Evolutionary conservation across 1,284 basidiomycete genomes (phyloP).

Genomic region (Hypsizygus ulmarius): DNA sequence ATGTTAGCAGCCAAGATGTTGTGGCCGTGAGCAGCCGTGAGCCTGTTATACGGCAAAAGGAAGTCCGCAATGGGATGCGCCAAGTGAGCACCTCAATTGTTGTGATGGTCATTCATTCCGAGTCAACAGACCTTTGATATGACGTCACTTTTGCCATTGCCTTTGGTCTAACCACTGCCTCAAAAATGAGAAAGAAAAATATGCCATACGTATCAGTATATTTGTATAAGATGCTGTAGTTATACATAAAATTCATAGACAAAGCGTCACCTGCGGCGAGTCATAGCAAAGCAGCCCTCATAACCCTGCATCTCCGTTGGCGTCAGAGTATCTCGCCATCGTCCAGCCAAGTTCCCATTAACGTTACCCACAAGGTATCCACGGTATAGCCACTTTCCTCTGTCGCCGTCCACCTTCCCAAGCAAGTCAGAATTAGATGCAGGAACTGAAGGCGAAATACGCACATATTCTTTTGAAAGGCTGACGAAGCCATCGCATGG

Average conservation of each 20-base stretch:
- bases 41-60: too few relatives aligned
- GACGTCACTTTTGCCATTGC: background rate
- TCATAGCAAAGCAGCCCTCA: conserved; percentile 76
- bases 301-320: conserved; percentile 56
- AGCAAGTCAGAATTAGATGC: background rate
- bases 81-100: too few relatives aligned
- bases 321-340: conserved; percentile 74
- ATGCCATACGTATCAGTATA: background rate
- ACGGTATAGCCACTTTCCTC: conserved; percentile 75
- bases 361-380: conserved; percentile 68
- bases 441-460: conserved; percentile 22
- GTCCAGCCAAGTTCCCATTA: conserved; percentile 62
- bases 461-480: conserved; percentile 72
- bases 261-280: conserved; percentile 46
- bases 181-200: background rate
- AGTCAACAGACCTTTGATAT: background rate
- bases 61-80: too few relatives aligned
- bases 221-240: background rate
- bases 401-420: conserved; percentile 56
- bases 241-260: background rate
- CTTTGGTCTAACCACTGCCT: background rate
- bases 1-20: background rate
- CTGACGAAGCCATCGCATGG: conserved; percentile 70
- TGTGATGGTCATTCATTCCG: background rate
- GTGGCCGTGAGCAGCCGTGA: too few relatives aligned